Conservation (phyloP, 176 grass and related monocot genomes). For the Aechmea fasciata region DNA sequence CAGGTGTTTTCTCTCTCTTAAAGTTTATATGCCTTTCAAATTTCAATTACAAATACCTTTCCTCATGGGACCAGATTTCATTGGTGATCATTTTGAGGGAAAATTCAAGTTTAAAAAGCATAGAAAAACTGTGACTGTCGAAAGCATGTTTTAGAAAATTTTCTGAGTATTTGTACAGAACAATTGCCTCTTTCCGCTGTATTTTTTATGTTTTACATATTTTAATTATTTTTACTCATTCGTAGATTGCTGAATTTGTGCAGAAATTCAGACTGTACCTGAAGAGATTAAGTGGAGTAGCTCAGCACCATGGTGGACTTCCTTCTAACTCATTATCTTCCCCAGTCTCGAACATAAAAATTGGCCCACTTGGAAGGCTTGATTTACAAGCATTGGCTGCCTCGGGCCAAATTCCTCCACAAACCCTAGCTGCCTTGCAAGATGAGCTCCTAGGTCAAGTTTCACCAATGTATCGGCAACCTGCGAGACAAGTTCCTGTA, state of each 20-base stretch:
- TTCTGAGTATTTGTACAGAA: background rate
- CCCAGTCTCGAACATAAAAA: conserved; percentile 56
- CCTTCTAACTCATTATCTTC: conserved; percentile 55
- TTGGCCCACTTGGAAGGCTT: conserved; percentile 56
- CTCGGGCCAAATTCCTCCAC: conserved; percentile 87
- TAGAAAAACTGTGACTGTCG: too few species aligned
- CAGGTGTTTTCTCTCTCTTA: too few species aligned
- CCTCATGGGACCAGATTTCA: too few species aligned
- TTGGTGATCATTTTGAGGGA: too few species aligned
- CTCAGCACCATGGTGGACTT: conserved; percentile 78
- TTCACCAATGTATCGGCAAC: conserved; percentile 46
- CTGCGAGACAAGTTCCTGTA: conserved; percentile 35
- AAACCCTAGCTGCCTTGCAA: conserved; percentile 73
- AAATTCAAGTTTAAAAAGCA: too few species aligned
- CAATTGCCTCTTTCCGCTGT: background rate
- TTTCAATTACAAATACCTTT: too few species aligned
- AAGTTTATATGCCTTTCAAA: too few species aligned
- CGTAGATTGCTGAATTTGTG: conserved; percentile 16
- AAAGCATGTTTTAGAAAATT: too few species aligned
- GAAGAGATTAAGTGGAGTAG: conserved; percentile 64
- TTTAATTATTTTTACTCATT: background rate
- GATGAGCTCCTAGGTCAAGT: conserved; percentile 81
- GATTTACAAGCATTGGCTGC: conserved; percentile 82
- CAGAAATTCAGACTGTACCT: conserved; percentile 99
- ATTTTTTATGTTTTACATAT: background rate